Percentiles rank a stretch among this genome's conserved stretches.
These are phyloP conservation scores for Marasmius fiardii DNA, from an alignment of 1,284 basidiomycete species.

Conservation along the genomic window DNA sequence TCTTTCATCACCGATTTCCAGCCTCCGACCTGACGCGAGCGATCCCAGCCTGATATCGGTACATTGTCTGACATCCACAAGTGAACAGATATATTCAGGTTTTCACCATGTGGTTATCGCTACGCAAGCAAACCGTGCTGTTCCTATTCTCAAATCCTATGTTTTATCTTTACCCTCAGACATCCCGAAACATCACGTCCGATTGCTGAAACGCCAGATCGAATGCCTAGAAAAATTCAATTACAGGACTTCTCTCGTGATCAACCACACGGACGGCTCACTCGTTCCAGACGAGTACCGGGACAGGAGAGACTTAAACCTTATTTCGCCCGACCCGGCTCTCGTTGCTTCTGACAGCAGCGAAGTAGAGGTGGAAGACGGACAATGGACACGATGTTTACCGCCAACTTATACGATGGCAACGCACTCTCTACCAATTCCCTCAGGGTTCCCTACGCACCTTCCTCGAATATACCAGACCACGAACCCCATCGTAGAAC, in stretches of 20 bases:
- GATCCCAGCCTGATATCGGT: constrained; percentile 32
- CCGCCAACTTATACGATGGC: constrained; percentile 58
- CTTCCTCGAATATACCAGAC: constrained; percentile 58
- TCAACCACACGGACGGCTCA: constrained; percentile 64
- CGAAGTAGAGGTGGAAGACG: neutral
- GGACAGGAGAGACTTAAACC: constrained; percentile 66
- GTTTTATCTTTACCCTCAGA: constrained; percentile 28
- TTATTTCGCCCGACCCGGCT: constrained; percentile 31
- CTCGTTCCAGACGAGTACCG: constrained; percentile 45
- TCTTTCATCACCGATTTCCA: constrained; percentile 45
- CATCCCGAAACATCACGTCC: constrained; percentile 23
- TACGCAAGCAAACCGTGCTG: constrained; percentile 65
- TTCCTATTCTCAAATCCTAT: constrained; percentile 43
- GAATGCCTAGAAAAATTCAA: constrained; percentile 41
- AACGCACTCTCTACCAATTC: constrained; percentile 48
- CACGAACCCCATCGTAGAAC: constrained; percentile 66
- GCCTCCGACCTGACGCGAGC: constrained; percentile 34
- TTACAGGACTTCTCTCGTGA: constrained; percentile 54
- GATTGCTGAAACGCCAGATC: constrained; percentile 31
- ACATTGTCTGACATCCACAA: constrained; percentile 29
- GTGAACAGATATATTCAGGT: constrained; percentile 30
- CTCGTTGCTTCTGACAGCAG: neutral
- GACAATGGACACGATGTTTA: constrained; percentile 39
- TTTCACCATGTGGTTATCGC: constrained; percentile 70
- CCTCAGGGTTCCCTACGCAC: constrained; percentile 26